Base-by-base conservation (phyloP, 306 rosid genomes). In the Gleditsia sinensis region DNA sequence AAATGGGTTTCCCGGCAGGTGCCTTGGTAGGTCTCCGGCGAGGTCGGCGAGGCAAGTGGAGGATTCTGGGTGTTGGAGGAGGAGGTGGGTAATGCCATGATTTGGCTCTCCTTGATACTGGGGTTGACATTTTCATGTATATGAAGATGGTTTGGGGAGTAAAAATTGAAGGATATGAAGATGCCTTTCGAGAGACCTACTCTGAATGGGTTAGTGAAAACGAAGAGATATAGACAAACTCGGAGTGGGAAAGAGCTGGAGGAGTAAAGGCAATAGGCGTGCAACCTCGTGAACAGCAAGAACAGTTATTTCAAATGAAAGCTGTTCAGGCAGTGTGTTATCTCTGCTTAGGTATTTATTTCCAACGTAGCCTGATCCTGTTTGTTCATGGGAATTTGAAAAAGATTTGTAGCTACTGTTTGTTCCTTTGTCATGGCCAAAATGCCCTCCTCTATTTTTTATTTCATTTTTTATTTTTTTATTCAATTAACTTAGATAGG, bases 301-400 rank as follows among this genome's bases (percentile, higher is more conserved):
- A 82, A 79, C 92, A 91, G 86, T 45, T 92, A 93, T 89, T 93
- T 90, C 91, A 91, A 93, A 93, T 89, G 91, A 86, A 90, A 90
- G 92, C 84, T 83, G 87, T n/a, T n/a, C 40, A 30, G 65, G 42
- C 65, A 58, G 65, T 16, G 73, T 57, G 10, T 43, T 69, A 34
- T 5, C 75, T 59, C 45, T 25, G n/a, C 7, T 24, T 32, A 30
- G 61, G 50, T 67, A 74, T 74, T 60, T 78, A 67, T 78, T 42
- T 10, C 67, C 71, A 60, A 53, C 74, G 69, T 72, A 62, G 32
- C 3, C 6, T 46, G 69, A 69, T 65, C 33, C 24, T 66, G 30
- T 20, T 73, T 19, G 23, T 56, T 46, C 51, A 42, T 60, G 53
- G 82, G 80, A 85, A 81, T 76, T 83, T 78, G 78, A 53, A 80